Evolutionary conservation across 352 stramenopile genomes (phyloP), one percentile per base, ranked within the genome.

Genomic region (Lagenidium giganteum): DNA sequence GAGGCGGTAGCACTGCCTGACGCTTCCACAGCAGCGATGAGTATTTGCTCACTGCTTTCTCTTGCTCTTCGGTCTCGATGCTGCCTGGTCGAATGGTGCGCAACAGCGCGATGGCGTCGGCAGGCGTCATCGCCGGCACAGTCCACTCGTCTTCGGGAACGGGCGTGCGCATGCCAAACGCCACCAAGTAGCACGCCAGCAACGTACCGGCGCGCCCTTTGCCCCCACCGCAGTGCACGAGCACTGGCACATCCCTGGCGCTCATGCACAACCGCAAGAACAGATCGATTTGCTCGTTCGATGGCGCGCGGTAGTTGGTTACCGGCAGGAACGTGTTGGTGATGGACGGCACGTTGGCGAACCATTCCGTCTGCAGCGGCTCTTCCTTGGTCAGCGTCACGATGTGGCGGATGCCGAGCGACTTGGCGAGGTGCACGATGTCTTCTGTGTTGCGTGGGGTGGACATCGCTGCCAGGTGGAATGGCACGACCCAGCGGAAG

Each of bases 401-500:
- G 23, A 76, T 41, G 33, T 70, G 57, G 5, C 41, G 53, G 8
- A 76, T 30, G 9, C 61, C 54, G 14, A 72, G 27, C 20, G 54
- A 56, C 7, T 56, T 41, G 3, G 50, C 51, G 14, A 75, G 44
- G 13, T 56, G 55, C 8, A 50, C 49, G 39, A 75, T 51, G 37
- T 75, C 64, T 5, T 51, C 40, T 28, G 27, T 40, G 36, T 58
- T 61, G 18, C 64, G 54, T 21, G 64, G 64, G 5, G 61, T 71
- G 20, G 64, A 70, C 64, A 71, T 72, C 20, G 47, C 57, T 3
- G 61, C 57, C 18, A 75, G 42, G 32, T 69, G 57, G 44, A 67
- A 69, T 14, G 64, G 61, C 7, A 72, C 61, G 37, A 75, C 44
- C 64, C 64, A 75, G 28, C 64, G 60, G 43, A 75, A 72, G 47